Base-by-base conservation (phyloP, 2,329 filamentous ascomycete species). In the Alternaria postmessia region DNA sequence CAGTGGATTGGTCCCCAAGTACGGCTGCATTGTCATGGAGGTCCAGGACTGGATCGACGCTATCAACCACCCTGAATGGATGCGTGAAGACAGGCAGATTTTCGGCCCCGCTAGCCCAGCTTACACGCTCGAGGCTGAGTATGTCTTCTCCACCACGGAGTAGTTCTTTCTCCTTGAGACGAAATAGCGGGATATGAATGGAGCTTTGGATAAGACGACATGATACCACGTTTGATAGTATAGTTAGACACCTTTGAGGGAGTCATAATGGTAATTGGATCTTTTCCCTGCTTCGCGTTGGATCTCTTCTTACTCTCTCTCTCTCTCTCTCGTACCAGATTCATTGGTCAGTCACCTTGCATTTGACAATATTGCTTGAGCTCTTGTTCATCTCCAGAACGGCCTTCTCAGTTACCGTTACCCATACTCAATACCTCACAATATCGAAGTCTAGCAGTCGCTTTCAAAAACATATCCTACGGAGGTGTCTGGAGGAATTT, bases 31-130 rank as follows among this genome's bases (percentile, higher is more conserved):
- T 26, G 94, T 97, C 49, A 86, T 97, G 78, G 94, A 97, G 81
- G 92, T 95, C 12, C 88, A 97, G 83, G 93, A 95, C 77, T 97
- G 89, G 87, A 96, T 97, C 73, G 94, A 96, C 75, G 93, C 86
- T 26, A 95, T 98, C 81, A 97, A 97, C 81, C 87, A 96, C 70
- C 94, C 94, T 0, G 87, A 93, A 78, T 97, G 94, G 94, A 88
- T 88, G 60, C 87, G 94, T 56, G 79, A 83, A 47, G 80, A 82
- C 67, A 81, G 77, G 72, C 78, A 85, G 62, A 82, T 85, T 61
- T 85, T 81, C 61, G 80, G 81, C 2, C 81, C 82, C 2, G 77
- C 72, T 3, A 78, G 79, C 63, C 73, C 70, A 5, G 76, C 80
- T 11, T 83, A 82, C 62, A 76, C 78, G 16, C 69, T 83, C 18